phyloP scores from a whole-genome alignment of 352 stramenopile species.

The Hyaloperonospora brassicae region DNA sequence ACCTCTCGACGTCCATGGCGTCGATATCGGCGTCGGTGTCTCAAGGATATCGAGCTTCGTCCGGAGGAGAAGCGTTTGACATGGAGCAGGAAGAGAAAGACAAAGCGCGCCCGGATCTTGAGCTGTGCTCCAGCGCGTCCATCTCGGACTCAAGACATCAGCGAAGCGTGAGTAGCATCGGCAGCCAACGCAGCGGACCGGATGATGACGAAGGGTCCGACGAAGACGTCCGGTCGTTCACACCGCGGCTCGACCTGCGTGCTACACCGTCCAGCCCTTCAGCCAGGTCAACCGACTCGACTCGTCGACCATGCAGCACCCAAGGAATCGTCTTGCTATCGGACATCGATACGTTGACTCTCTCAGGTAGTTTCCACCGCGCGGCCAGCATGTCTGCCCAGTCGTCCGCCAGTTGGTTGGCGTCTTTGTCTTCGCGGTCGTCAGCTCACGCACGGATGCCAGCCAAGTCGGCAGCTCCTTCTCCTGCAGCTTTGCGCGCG shows the following conservation, averaged over 20 bases:
- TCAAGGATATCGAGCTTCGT: conserved; percentile 10
- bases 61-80: conserved; percentile 14
- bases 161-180: conserved; percentile 15
- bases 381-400: conserved; percentile 18
- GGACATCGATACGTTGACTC: conserved; percentile 52
- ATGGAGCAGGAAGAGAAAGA: conserved; percentile 25
- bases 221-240: conserved; percentile 18
- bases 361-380: conserved; percentile 48
- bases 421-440: conserved; percentile 10
- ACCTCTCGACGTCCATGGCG: conserved; percentile 20
- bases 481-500: conserved; percentile 9
- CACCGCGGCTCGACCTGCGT: conserved; percentile 12
- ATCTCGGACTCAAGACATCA: conserved; percentile 14
- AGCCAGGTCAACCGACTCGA: conserved; percentile 38
- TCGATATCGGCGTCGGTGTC: conserved; percentile 21
- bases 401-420: conserved; percentile 17
- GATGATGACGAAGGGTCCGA: conserved; percentile 22
- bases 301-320: conserved; percentile 24
- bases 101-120: conserved; percentile 20
- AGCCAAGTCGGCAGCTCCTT: conserved; percentile 16
- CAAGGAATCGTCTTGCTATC: conserved; percentile 57
- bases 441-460: conserved; percentile 7
- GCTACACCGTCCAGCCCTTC: conserved; percentile 32
- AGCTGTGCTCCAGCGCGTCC: conserved; percentile 19
- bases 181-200: conserved; percentile 17